Evolutionary conservation across 768 basidiomycete genomes (phyloP).

Genomic region (Lactarius evosmus): DNA sequence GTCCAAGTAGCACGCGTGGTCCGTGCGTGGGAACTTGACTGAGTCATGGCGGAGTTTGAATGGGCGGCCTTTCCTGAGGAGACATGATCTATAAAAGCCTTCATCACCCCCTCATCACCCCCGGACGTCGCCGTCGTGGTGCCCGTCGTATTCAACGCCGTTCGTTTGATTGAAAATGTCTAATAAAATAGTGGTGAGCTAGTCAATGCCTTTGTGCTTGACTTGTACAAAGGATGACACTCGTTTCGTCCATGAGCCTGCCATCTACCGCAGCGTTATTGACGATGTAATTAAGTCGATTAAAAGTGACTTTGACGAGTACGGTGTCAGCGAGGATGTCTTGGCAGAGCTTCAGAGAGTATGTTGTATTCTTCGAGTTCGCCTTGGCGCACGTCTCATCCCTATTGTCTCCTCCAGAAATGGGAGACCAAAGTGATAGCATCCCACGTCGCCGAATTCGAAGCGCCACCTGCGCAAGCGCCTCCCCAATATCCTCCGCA

Average conservation of each 20-base stretch:
- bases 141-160: conserved; percentile 32
- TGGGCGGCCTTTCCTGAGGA: conserved; percentile 38
- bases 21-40: conserved; percentile 47
- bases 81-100: conserved; percentile 43
- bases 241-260: conserved; percentile 64
- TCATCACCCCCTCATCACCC: conserved; percentile 36
- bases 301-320: conserved; percentile 95
- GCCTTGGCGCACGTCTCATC: conserved; percentile 26
- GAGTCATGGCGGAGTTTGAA: conserved; percentile 43
- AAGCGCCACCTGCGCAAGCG: conserved; percentile 45
- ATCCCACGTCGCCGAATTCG: conserved; percentile 95
- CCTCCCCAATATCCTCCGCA: conserved; percentile 55
- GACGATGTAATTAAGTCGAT: conserved; percentile 90
- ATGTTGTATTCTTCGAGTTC: conserved; percentile 39
- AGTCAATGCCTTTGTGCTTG: conserved; percentile 56
- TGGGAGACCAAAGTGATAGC: conserved; percentile 94
- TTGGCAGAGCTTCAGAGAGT: conserved; percentile 86
- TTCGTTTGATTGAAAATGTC: conserved; percentile 60
- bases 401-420: conserved; percentile 52
- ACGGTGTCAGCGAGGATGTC: conserved; percentile 87
- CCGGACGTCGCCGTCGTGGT: conserved; percentile 34
- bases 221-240: conserved; percentile 55
- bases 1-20: conserved; percentile 30
- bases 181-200: conserved; percentile 98
- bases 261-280: conserved; percentile 90